Conservation (phyloP, 306 rosid species). For the Cucurbita pepo region DNA sequence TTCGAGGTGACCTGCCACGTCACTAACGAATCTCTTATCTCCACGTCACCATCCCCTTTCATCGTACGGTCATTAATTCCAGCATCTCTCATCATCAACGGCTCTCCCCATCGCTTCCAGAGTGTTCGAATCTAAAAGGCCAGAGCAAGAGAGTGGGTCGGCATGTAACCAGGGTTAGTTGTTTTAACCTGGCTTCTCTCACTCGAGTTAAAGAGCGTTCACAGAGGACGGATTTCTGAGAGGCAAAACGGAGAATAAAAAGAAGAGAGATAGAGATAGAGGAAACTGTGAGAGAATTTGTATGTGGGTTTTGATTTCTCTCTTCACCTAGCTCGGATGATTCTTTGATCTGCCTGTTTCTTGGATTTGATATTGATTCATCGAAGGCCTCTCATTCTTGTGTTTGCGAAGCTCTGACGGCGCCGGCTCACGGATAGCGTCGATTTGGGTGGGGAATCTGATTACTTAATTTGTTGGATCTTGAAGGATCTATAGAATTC, state of each 20-base stretch:
- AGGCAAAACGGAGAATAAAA: neutral
- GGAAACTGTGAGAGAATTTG: neutral
- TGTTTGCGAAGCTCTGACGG: neutral
- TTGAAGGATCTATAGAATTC: neutral
- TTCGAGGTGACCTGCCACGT: neutral
- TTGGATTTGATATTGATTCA: conserved; percentile 10
- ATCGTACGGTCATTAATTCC: neutral
- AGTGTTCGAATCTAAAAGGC: conserved; percentile 29
- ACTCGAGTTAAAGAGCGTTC: conserved; percentile 39
- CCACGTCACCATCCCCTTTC: conserved; percentile 30
- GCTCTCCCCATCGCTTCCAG: conserved; percentile 27
- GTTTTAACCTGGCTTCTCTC: conserved; percentile 15
- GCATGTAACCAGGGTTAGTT: conserved; percentile 32
- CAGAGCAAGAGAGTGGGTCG: conserved; percentile 16
- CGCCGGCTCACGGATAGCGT: neutral
- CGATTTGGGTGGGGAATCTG: neutral
- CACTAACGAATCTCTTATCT: conserved; percentile 32
- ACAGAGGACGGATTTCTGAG: neutral
- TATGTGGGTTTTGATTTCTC: neutral
- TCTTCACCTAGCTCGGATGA: conserved; percentile 33
- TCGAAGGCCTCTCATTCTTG: neutral
- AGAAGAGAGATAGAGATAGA: neutral
- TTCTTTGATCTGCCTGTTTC: conserved; percentile 7
- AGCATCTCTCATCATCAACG: neutral
- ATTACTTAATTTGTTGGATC: neutral